phyloP scores from a whole-genome alignment of 805 yeast species.

The Wickerhamiella hasegawae region DNA sequence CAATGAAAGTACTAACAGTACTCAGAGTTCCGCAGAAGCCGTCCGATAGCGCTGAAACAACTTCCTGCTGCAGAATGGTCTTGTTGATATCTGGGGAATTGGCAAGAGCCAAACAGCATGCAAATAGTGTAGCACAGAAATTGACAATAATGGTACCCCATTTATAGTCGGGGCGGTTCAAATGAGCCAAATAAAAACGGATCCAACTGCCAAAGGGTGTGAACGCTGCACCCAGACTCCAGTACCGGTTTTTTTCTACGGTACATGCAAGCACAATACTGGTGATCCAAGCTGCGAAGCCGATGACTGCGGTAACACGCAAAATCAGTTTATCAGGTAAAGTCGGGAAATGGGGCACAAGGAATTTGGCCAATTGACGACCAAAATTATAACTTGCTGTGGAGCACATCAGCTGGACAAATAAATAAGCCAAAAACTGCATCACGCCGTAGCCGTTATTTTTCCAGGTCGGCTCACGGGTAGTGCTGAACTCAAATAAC shows the following conservation, averaged over 20 bases:
- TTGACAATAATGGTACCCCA: slow-evolving; percentile 38
- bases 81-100: slow-evolving; percentile 27
- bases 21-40: slow-evolving; percentile 62
- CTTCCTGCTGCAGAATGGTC: slow-evolving; percentile 25
- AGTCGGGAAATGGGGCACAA: not conserved
- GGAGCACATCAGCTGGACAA: slow-evolving; percentile 31
- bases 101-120: slow-evolving; percentile 30
- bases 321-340: not conserved
- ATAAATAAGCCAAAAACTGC: slow-evolving; percentile 49
- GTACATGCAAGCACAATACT: slow-evolving; percentile 29
- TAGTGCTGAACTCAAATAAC: slow-evolving; percentile 33
- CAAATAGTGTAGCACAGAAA: slow-evolving; percentile 28
- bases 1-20: slow-evolving; percentile 65
- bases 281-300: slow-evolving; percentile 23
- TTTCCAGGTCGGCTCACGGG: slow-evolving; percentile 30
- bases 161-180: slow-evolving; percentile 38
- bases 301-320: slow-evolving; percentile 14
- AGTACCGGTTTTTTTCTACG: slow-evolving; percentile 37
- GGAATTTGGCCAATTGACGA: not conserved
- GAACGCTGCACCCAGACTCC: slow-evolving; percentile 54
- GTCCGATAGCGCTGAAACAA: slow-evolving; percentile 36
- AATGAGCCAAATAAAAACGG: slow-evolving; percentile 39
- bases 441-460: slow-evolving; percentile 66
- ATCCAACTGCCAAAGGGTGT: slow-evolving; percentile 55
- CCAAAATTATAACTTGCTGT: not conserved